A percentile compares a stretch with the other conserved stretches of the same genome.
phyloP scores from a whole-genome alignment of 2,329 filamentous ascomycete species.

The Remersonia thermophila region DNA sequence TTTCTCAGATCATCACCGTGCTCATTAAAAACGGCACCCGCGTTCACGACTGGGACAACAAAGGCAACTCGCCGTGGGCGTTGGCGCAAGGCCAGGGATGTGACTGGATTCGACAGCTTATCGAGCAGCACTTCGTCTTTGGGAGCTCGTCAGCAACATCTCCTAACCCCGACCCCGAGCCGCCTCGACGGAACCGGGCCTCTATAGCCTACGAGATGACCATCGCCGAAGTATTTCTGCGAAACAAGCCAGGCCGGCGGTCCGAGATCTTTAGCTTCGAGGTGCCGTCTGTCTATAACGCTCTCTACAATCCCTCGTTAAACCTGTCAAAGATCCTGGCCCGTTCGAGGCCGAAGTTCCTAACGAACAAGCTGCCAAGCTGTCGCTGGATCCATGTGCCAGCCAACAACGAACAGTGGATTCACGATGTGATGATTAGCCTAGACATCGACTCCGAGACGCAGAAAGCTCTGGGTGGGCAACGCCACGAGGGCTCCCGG shows the following conservation, averaged over 20 bases:
- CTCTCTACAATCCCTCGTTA: conserved; percentile 5
- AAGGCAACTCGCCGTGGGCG: conserved; percentile 3
- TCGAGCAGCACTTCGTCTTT: conserved; percentile 7
- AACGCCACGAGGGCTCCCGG: conserved; percentile 1
- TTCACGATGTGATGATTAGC: conserved; percentile 2
- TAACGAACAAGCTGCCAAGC: no score
- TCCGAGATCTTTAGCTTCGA: conserved; percentile 8
- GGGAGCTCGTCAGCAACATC: no score
- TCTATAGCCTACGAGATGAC: conserved; percentile 5
- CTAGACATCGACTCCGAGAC: conserved; percentile 7
- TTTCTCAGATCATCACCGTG: conserved; percentile 7
- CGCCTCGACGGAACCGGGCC: conserved; percentile 2
- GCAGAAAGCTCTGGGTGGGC: conserved; percentile 1
- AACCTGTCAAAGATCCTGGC: conserved; percentile 2
- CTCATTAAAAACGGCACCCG: conserved; percentile 5
- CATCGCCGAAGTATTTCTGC: conserved; percentile 7
- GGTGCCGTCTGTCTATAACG: conserved; percentile 1
- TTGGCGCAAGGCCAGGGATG: conserved; percentile 1
- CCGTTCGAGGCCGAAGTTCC: no score
- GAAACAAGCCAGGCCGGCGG: conserved; percentile 3
- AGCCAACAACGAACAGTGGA: conserved; percentile 9
- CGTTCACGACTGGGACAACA: conserved; percentile 5
- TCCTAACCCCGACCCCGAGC: no score
- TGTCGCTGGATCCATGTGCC: conserved; percentile 9
- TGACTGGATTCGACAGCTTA: conserved; percentile 6